Evolutionary conservation across 2,329 filamentous ascomycete genomes (phyloP), one percentile per base, ranked within the genome.

Genomic region (Arthrobotrys musiformis): DNA sequence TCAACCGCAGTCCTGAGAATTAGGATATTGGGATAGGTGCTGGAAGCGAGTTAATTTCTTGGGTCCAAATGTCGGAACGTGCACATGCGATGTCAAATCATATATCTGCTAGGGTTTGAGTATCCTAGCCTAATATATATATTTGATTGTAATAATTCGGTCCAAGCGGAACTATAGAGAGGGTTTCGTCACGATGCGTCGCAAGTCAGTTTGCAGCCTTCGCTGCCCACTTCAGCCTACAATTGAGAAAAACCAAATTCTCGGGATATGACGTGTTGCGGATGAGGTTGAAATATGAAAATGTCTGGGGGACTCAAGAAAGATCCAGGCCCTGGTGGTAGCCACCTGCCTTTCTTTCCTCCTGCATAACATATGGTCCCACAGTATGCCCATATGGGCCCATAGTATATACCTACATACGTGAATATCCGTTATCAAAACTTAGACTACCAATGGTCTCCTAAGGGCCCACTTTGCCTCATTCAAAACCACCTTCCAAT

Each of bases 401-500:
- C n/a, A n/a, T n/a, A n/a, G n/a, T n/a, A n/a, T n/a, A n/a, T n/a
- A n/a, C n/a, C n/a, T n/a, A n/a, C n/a, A 67, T 42, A 40, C 30
- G 28, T 54, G 40, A 67, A 26, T 50, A 28, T 48, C 54, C 13
- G 30, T 42, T 42, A 24, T 46, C 58, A 33, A 8, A 13, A 28
- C 13, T 30, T n/a, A 30, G 24, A 15, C 26, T 37, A 6, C 37
- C 17, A 48, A 63, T 61, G 56, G 33, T 30, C n/a, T 42, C 35
- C 17, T 5, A 40, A 54, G 44, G 62, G 48, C 44, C 63, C 35
- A 68, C 26, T 54, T 40, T 58, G 33, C 33, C 52, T 19, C 58
- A 46, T 44, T 37, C 50, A 11, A 30, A n/a, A 46, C 24, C 48
- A 60, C 61, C 69, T 63, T 66, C 69, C 69, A 73, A 73, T 73